phyloP scores from a whole-genome alignment of 2,329 filamentous ascomycete species.

The Huntiella bhutanensis region DNA sequence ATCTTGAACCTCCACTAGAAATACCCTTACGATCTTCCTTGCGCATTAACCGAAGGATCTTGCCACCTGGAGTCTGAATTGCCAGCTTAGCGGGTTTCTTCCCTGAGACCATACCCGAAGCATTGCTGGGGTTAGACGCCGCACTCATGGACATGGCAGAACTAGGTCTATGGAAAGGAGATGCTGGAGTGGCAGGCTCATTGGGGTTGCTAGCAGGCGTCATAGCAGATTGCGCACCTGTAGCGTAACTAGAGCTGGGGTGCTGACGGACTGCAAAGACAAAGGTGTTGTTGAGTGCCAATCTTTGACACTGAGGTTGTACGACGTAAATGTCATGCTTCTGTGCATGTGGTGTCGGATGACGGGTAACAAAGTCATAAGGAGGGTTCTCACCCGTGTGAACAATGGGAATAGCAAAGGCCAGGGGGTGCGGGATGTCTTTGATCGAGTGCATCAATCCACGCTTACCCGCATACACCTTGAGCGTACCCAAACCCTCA shows the following conservation, averaged over 20 bases:
- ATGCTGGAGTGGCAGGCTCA: conserved; percentile 27
- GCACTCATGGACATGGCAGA: conserved; percentile 48
- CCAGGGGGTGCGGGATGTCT: conserved; percentile 82
- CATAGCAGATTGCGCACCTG: conserved; percentile 18
- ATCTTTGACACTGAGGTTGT: conserved; percentile 75
- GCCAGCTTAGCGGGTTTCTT: conserved; percentile 89
- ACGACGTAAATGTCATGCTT: conserved; percentile 92
- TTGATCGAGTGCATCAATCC: conserved; percentile 96
- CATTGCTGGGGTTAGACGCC: conserved; percentile 36
- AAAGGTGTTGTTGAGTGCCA: conserved; percentile 92
- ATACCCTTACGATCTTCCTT: conserved; percentile 50
- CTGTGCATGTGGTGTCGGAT: conserved; percentile 94
- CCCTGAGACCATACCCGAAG: conserved; percentile 32
- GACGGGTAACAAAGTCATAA: conserved; percentile 81
- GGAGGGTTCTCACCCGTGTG: conserved; percentile 85
- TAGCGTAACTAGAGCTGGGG: conserved; percentile 34
- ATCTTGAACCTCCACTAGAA: conserved; percentile 21
- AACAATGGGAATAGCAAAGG: conserved; percentile 72
- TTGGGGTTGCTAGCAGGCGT: conserved; percentile 30
- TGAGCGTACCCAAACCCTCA: conserved; percentile 71
- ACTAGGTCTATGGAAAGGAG: conserved; percentile 40
- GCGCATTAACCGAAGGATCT: conserved; percentile 73
- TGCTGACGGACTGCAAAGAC: conserved; percentile 93
- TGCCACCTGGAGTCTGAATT: conserved; percentile 83
- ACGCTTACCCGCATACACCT: conserved; percentile 82